Conservation (phyloP, 176 grass and related monocot genomes). For the Lolium rigidum region DNA sequence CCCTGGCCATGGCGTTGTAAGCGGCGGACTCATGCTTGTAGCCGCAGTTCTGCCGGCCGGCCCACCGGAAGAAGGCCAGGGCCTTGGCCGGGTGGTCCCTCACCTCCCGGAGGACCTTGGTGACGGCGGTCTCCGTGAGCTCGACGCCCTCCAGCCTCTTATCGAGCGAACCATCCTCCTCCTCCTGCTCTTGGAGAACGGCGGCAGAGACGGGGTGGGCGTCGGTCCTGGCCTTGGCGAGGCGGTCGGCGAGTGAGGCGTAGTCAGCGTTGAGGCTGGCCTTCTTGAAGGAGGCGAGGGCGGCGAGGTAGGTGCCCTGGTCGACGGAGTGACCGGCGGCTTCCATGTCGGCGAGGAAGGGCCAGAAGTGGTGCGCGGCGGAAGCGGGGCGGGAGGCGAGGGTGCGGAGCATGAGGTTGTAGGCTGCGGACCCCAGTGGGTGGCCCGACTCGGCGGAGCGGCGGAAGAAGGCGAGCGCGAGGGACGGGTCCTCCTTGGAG, state of each 20-base stretch:
- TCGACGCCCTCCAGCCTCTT: slow-evolving; percentile 36
- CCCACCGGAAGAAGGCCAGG: slow-evolving; percentile 82
- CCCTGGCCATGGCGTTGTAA: slow-evolving; percentile 81
- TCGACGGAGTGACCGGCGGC: slow-evolving; percentile 66
- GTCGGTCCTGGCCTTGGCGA: slow-evolving; percentile 27
- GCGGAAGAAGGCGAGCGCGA: slow-evolving; percentile 74
- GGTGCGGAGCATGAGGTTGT: slow-evolving; percentile 94
- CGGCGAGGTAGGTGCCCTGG: slow-evolving; percentile 76
- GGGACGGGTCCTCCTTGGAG: slow-evolving; percentile 61
- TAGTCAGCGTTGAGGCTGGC: slow-evolving; percentile 60
- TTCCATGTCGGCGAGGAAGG: slow-evolving; percentile 75
- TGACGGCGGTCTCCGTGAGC: slow-evolving; percentile 59
- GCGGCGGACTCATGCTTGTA: slow-evolving; percentile 57
- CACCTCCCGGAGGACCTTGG: slow-evolving; percentile 67
- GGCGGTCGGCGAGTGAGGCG: slow-evolving; percentile 52
- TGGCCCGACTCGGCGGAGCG: slow-evolving; percentile 41
- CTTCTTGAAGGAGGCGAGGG: slow-evolving; percentile 76
- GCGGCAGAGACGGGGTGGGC: slow-evolving; percentile 36
- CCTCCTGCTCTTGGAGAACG: slow-evolving; percentile 37
- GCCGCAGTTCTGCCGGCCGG: slow-evolving; percentile 10
- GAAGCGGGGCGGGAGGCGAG: slow-evolving; percentile 50
- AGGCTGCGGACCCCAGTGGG: slow-evolving; percentile 55
- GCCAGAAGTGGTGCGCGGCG: slow-evolving; percentile 74
- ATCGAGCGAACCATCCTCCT: neutral
- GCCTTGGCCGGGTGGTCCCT: slow-evolving; percentile 60